A percentile compares a stretch with the other conserved stretches of the same genome.
These are phyloP conservation scores for Glaciozyma antarctica DNA, from an alignment of 768 basidiomycete genomes.

Conservation along the genomic window DNA sequence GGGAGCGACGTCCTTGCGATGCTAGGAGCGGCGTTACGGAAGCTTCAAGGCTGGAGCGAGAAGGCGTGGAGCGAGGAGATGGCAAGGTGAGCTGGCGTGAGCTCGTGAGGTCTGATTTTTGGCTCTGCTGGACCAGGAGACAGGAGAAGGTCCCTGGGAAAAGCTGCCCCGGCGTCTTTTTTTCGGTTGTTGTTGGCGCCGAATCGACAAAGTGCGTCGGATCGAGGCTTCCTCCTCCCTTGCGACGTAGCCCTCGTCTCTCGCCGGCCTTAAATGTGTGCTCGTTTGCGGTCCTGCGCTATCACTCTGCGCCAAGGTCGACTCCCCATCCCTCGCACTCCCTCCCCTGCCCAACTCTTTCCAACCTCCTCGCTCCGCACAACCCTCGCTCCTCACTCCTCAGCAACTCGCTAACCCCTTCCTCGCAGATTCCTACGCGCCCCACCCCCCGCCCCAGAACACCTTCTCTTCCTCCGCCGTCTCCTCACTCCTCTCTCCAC, in stretches of 20 bases:
- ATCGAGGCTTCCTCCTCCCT: no score
- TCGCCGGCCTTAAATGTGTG: no score
- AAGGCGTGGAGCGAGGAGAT: background rate
- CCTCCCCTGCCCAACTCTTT: no score
- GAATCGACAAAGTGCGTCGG: no score
- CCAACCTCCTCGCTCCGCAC: background rate
- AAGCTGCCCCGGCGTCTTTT: no score
- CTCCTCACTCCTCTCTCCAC: background rate
- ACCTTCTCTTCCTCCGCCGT: conserved; percentile 1
- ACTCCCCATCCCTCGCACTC: no score
- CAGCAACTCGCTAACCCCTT: background rate
- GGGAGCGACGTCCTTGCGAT: conserved; percentile 6
- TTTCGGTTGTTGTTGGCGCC: no score
- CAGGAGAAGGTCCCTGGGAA: no score
- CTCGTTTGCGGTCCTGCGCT: no score
- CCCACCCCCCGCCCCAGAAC: background rate
- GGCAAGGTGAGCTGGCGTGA: conserved; percentile 2
- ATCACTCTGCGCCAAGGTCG: no score
- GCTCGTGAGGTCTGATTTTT: background rate
- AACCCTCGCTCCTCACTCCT: background rate
- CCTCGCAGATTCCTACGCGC: background rate
- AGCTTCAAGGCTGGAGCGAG: conserved; percentile 11
- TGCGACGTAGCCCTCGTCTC: no score
- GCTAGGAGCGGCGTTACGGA: background rate
- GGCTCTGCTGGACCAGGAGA: no score